Conservation (phyloP, 352 stramenopile species). For the Phytophthora foliorum region DNA sequence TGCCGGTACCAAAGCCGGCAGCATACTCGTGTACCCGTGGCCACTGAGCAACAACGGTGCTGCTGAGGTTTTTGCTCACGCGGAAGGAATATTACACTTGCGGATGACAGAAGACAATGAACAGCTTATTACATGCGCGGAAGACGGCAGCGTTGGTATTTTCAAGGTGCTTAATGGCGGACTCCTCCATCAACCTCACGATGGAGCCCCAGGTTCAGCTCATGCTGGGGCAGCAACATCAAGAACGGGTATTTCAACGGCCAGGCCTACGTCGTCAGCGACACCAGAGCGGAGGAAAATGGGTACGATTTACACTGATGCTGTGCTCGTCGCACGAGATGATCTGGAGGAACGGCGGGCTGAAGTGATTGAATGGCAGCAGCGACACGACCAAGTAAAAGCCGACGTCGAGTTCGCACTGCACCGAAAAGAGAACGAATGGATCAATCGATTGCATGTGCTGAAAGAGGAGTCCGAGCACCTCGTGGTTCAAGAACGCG, state of each 20-base stretch:
- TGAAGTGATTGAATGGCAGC: conserved; percentile 63
- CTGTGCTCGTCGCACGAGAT: conserved; percentile 77
- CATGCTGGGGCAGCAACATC: conserved; percentile 6
- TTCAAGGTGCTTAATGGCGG: conserved; percentile 54
- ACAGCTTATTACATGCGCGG: conserved; percentile 56
- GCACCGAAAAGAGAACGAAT: conserved; percentile 90
- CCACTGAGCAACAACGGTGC: conserved; percentile 55
- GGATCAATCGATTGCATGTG: conserved; percentile 83
- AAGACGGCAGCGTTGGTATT: conserved; percentile 72
- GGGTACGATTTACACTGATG: conserved; percentile 44
- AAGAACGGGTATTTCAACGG: conserved; percentile 16
- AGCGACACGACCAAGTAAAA: conserved; percentile 83
- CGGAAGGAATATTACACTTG: conserved; percentile 70
- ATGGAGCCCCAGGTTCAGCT: not conserved
- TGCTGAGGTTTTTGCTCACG: conserved; percentile 65
- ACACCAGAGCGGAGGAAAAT: conserved; percentile 26
- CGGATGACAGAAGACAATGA: conserved; percentile 82
- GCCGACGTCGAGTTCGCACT: conserved; percentile 87
- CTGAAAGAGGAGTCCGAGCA: conserved; percentile 84
- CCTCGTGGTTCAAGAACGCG: conserved; percentile 78
- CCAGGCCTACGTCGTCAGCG: conserved; percentile 28
- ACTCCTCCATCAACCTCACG: conserved; percentile 13
- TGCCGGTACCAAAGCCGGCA: conserved; percentile 69
- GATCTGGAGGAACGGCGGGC: conserved; percentile 79
- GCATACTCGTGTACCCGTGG: conserved; percentile 72